These are phyloP conservation scores for Penicillium sp. DNA, from an alignment of 2,329 filamentous ascomycete genomes.

Conservation along the genomic window DNA sequence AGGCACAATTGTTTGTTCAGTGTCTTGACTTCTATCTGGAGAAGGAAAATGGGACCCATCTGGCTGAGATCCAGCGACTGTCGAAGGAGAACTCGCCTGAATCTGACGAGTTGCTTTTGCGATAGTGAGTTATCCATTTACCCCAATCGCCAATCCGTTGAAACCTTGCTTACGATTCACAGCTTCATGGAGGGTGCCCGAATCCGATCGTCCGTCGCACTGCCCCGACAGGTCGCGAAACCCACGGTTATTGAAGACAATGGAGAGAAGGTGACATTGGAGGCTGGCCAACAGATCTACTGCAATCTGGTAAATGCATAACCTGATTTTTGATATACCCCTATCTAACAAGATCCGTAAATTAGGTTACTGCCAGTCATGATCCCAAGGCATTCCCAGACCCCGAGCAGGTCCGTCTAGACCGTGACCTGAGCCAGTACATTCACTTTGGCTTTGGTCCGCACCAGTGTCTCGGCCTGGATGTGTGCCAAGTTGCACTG, in stretches of 20 bases:
- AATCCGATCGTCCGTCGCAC: slow-evolving; percentile 36
- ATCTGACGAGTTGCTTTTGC: slow-evolving; percentile 48
- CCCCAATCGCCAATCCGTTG: neutral
- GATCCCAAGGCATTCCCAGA: slow-evolving; percentile 38
- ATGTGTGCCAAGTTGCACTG: slow-evolving; percentile 31
- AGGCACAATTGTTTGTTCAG: slow-evolving; percentile 56
- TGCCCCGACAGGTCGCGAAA: slow-evolving; percentile 35
- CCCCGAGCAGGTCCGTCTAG: slow-evolving; percentile 52
- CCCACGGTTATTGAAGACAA: slow-evolving; percentile 34
- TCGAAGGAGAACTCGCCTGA: slow-evolving; percentile 44
- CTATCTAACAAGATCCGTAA: neutral
- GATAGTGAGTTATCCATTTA: slow-evolving; percentile 42
- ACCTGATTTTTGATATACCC: neutral
- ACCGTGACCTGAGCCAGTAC: slow-evolving; percentile 60
- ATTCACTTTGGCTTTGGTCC: slow-evolving; percentile 61
- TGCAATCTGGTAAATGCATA: slow-evolving; percentile 35
- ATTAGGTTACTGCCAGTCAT: slow-evolving; percentile 33
- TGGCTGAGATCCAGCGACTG: slow-evolving; percentile 47
- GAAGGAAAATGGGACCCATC: slow-evolving; percentile 46
- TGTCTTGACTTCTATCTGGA: slow-evolving; percentile 55
- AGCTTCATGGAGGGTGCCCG: slow-evolving; percentile 43
- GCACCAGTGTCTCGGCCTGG: slow-evolving; percentile 57
- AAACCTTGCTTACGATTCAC: slow-evolving; percentile 9
- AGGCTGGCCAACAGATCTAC: slow-evolving; percentile 34
- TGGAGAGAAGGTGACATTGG: slow-evolving; percentile 30